Base-by-base conservation (phyloP, 2,329 filamentous ascomycete species). In the Mycosphaerelloides madeirae region DNA sequence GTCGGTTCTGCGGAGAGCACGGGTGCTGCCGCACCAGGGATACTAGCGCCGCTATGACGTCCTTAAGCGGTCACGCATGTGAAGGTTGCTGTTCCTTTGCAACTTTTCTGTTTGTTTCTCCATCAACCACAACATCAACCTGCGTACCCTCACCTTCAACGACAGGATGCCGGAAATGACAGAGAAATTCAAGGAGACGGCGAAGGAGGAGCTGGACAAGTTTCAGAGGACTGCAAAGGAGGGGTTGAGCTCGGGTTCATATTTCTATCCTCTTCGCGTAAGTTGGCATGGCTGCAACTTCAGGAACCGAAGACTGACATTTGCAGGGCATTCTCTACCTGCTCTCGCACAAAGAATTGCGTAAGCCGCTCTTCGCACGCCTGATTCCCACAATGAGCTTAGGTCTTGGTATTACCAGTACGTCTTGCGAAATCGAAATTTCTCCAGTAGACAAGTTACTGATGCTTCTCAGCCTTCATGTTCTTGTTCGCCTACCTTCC, bases 401-500 rank as follows among this genome's bases (percentile, higher is more conserved):
- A 2, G 88, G 86, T 12, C 66, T 83, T 8, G 78, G 79, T 34
- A 82, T 96, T 35, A 83, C 90, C 1, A 73, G 36, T 38, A 29
- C 6, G 28, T 29, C 16, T 6, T 22, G 8, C 6, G 13, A n/a
- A 8, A 18, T 20, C 33, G 13, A 12, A n/a, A 8, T 15, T 18
- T 16, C 14, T 36, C 6, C 15, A 15, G 13, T 74, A 9, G 38
- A 49, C 41, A 53, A 43, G 47, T 29, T 32, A 33, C 31, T 29
- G 31, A 20, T 12, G 12, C 9, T 3, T 29, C 3, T n/a, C 22
- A 6, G 41, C 55, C 12, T 74, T 79, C 65, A 94, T 96, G 87
- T 96, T 97, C 68, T 72, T 85, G 56, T 82, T 96, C 63, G 85
- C 89, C 38, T 96, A 95, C 64, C 62, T 83, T 7, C 91, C 91